phyloP scores from a whole-genome alignment of 2,329 filamentous ascomycete genomes.

The Colletotrichum sp. region DNA sequence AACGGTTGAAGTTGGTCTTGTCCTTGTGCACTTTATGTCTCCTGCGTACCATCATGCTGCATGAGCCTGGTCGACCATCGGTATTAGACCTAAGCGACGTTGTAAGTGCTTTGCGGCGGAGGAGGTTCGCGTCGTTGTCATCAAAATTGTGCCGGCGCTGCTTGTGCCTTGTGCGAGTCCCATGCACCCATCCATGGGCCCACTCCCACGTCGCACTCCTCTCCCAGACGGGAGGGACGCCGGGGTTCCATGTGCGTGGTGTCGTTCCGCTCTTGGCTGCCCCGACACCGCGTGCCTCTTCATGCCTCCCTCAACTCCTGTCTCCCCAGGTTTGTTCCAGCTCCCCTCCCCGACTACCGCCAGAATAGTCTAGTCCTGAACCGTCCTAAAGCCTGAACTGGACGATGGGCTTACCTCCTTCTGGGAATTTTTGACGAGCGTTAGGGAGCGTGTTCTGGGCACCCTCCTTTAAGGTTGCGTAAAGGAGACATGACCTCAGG shows the following conservation, averaged over 20 bases:
- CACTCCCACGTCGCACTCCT: constrained; percentile 7
- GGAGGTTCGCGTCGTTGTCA: not conserved
- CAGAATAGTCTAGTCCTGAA: constrained; percentile 9
- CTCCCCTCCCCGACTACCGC: not conserved
- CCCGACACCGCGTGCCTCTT: constrained; percentile 2
- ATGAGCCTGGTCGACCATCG: not conserved
- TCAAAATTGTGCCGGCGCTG: not conserved
- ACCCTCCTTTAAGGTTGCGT: not conserved
- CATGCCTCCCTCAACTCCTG: not conserved
- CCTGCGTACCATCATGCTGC: not conserved
- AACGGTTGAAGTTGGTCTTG: not conserved
- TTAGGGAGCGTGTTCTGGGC: not conserved
- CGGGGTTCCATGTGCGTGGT: constrained; percentile 12
- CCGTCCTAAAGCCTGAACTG: not conserved
- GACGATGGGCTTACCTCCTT: constrained; percentile 34
- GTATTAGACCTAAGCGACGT: not conserved
- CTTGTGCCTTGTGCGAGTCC: constrained; percentile 1
- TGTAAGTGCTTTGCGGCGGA: not conserved
- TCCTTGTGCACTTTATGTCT: not conserved
- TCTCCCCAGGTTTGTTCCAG: not conserved
- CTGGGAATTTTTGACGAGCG: constrained; percentile 24
- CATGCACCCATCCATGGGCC: not conserved
- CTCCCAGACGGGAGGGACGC: constrained; percentile 12
- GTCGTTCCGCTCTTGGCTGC: constrained; percentile 3
- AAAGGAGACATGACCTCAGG: not conserved